Conservation (phyloP, 345 rosid genomes). For the Eucalyptus cloeziana region DNA sequence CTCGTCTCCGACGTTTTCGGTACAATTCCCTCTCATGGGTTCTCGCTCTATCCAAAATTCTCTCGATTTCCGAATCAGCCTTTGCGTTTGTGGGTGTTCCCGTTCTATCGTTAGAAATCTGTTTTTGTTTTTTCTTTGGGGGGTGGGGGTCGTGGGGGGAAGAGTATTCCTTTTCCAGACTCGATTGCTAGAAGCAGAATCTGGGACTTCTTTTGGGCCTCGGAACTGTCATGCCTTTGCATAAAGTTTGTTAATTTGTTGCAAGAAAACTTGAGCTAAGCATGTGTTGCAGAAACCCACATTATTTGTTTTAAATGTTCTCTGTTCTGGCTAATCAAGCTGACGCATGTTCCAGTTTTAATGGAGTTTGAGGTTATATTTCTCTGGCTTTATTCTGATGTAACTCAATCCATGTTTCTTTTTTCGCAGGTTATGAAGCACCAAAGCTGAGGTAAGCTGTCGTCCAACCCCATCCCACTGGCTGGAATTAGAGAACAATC, state of each 20-base stretch:
- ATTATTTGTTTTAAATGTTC: neutral
- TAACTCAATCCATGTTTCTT: neutral
- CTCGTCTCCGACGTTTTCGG: slow-evolving; percentile 24
- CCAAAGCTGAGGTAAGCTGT: slow-evolving; percentile 40
- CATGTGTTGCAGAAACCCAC: neutral
- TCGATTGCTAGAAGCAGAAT: neutral
- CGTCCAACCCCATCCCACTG: neutral
- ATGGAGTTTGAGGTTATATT: neutral
- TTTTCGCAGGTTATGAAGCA: slow-evolving; percentile 42
- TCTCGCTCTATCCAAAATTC: neutral
- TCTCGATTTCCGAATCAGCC: neutral
- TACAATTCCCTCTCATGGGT: neutral
- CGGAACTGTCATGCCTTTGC: neutral
- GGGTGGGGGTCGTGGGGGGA: too few species aligned
- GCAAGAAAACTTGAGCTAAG: neutral
- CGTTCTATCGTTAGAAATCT: neutral
- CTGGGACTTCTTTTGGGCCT: neutral
- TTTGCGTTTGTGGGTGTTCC: neutral
- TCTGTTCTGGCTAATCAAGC: neutral
- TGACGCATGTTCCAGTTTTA: neutral
- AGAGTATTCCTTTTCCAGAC: neutral
- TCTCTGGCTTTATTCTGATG: neutral
- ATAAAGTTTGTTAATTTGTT: neutral
- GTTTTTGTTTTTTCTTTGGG: neutral
- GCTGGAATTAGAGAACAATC: neutral